Evolutionary conservation across 495 filamentous ascomycete genomes (phyloP).

Genomic region (Hypoxylon lienhwacheense): DNA sequence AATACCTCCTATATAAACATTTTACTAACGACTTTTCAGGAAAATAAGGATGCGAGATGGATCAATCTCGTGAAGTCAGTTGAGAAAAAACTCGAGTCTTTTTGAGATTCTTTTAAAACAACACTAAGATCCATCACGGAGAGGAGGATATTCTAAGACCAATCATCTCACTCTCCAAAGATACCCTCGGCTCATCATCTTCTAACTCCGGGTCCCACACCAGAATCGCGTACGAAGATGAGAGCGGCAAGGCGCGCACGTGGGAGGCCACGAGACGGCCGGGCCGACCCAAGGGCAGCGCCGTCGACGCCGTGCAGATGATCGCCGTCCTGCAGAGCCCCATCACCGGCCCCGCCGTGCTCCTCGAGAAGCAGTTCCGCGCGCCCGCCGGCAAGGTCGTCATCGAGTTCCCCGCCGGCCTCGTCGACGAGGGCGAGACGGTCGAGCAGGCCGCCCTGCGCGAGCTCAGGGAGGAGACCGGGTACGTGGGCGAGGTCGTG

Average conservation of each 20-base stretch:
- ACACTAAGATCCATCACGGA: too few species aligned
- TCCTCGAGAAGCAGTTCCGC: constrained; percentile 76
- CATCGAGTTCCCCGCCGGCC: constrained; percentile 74
- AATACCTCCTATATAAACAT: background rate
- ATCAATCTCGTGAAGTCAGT: constrained; percentile 58
- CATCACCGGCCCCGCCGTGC: constrained; percentile 49
- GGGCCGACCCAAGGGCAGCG: constrained; percentile 61
- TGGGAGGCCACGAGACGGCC: constrained; percentile 71
- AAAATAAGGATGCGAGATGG: constrained; percentile 63
- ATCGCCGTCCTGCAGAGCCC: constrained; percentile 67
- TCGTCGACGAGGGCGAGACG: constrained; percentile 72
- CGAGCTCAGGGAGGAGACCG: constrained; percentile 80
- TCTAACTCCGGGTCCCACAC: background rate
- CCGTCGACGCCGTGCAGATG: constrained; percentile 78
- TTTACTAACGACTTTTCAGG: constrained; percentile 25
- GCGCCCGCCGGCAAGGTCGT: constrained; percentile 71
- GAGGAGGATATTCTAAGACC: too few species aligned
- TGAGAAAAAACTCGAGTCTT: too few species aligned
- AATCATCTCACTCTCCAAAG: background rate
- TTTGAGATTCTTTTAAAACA: too few species aligned
- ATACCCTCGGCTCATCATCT: background rate
- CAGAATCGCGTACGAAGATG: constrained; percentile 66
- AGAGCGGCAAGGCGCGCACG: constrained; percentile 61
- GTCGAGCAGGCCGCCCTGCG: constrained; percentile 70
- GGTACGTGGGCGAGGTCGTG: constrained; percentile 66